These are phyloP conservation scores for Stagonosporopsis vannaccii DNA, from an alignment of 2,329 filamentous ascomycete genomes.

Conservation along the genomic window DNA sequence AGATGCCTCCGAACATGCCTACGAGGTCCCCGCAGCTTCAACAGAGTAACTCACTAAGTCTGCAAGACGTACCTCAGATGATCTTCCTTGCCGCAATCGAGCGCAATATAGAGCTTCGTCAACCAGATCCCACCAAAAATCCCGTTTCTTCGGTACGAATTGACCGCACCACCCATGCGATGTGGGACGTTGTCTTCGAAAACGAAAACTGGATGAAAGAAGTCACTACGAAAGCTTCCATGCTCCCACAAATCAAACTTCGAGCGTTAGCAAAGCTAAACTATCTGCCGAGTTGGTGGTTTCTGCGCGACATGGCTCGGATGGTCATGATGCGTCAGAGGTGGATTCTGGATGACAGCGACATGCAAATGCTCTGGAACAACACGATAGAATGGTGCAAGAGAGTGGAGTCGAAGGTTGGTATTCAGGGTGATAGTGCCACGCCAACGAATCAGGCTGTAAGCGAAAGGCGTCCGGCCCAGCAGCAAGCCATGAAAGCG, in stretches of 20 bases:
- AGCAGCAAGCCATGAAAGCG: neutral
- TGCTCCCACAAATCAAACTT: constrained; percentile 21
- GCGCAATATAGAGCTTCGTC: neutral
- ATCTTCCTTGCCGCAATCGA: neutral
- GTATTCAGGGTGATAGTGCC: neutral
- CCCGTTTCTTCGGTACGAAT: neutral
- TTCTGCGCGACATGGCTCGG: constrained; percentile 18
- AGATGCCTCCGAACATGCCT: neutral
- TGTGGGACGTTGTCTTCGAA: constrained; percentile 25
- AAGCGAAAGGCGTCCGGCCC: too few relatives aligned
- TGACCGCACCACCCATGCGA: constrained; percentile 17
- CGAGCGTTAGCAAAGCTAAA: constrained; percentile 27
- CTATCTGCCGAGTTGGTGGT: constrained; percentile 35
- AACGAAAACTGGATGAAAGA: constrained; percentile 5
- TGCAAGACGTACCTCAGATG: neutral
- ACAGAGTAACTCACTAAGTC: neutral
- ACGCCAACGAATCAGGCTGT: neutral
- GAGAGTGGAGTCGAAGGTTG: neutral
- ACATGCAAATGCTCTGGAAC: constrained; percentile 16
- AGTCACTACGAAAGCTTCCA: constrained; percentile 13
- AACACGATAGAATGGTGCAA: constrained; percentile 3
- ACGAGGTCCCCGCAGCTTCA: neutral
- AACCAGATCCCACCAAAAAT: neutral
- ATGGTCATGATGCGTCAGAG: neutral
- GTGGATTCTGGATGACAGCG: constrained; percentile 18